These are phyloP conservation scores for Macrocybe gigantea DNA, from an alignment of 768 basidiomycete genomes.

Conservation along the genomic window DNA sequence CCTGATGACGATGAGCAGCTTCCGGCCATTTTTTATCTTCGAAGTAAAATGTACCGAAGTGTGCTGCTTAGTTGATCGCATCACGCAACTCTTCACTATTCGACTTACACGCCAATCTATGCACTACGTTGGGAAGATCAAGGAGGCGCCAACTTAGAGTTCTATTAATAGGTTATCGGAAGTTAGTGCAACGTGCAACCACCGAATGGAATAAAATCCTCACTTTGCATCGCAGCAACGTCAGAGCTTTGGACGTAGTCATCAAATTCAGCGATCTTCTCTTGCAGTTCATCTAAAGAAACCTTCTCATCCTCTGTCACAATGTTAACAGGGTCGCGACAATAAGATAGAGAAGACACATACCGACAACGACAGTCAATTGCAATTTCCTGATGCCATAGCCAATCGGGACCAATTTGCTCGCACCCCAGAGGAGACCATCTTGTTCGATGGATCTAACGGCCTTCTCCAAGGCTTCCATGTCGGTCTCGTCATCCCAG, in stretches of 20 bases:
- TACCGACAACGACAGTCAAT: slow-evolving; percentile 55
- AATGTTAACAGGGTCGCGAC: slow-evolving; percentile 1
- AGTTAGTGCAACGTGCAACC: too few species aligned
- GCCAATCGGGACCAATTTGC: slow-evolving; percentile 89
- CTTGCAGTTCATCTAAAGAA: slow-evolving; percentile 89
- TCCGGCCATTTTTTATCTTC: too few species aligned
- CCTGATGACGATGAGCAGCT: too few species aligned
- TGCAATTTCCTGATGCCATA: slow-evolving; percentile 92
- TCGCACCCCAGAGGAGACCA: slow-evolving; percentile 94
- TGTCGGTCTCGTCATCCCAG: slow-evolving; percentile 99
- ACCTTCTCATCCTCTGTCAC: slow-evolving; percentile 88
- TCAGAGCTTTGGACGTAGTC: slow-evolving; percentile 91
- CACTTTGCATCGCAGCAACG: slow-evolving; percentile 92
- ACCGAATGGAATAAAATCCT: slow-evolving; percentile 7
- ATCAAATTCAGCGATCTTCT: slow-evolving; percentile 79
- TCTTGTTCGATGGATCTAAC: slow-evolving; percentile 86
- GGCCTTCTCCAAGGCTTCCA: slow-evolving; percentile 74
- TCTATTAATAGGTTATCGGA: too few species aligned
- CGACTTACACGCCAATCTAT: too few species aligned
- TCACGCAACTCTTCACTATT: too few species aligned
- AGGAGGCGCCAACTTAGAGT: too few species aligned
- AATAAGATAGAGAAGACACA: slow-evolving; percentile 15
- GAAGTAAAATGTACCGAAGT: too few species aligned
- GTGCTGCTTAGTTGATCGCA: too few species aligned
- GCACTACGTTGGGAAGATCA: too few species aligned